Evolutionary conservation across 441 rosid genomes (phyloP), one percentile per base, ranked within the genome.

Genomic region (Flueggea neowawraea): DNA sequence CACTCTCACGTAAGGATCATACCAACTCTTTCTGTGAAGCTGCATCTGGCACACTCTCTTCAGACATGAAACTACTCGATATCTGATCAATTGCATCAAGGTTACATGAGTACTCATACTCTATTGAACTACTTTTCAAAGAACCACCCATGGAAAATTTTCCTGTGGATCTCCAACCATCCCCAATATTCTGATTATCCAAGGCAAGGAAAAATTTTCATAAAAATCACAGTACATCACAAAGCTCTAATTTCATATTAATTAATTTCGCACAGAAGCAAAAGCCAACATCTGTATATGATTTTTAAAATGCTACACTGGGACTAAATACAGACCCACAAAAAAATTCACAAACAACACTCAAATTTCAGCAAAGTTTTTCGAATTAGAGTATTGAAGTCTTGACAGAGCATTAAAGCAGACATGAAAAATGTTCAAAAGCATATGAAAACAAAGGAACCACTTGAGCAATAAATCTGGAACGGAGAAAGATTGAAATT

Each of bases 1-100:
- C 14, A 45, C 50, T 5, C 14, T 45, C 14, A 45, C 31, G 2
- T 11, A 13, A 51, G 4, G 60, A 4, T 44, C 77, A 16, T 68
- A 94, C 97, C 83, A 82, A 78, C 63, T 91, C 96, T 72, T 95
- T 89, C 84, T 95, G 96, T 33, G 97, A 89, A 69, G 73, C 72
- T 58, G 96, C 87, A 82, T 89, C 95, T 3, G 85, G 78, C 16
- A 54, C 49, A 55, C 64, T 63, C 14, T 79, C 96, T 14, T 81
- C 89, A 17, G 60, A 11, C 53, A 70, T 67, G 12, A 76, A 75
- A 65, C 75, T 61, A 68, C 75, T 81, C 14, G 86, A 78, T 41
- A 82, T 63, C 62, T 58, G 70, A 61, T 69, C 72, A 57, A 81
- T 13, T 0, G 75, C 70, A 74, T 74, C 73, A 64, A 75, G 72